Evolutionary conservation across 371 early-diverging fungal genomes (phyloP).

Genomic region (Actinomucor elegans): DNA sequence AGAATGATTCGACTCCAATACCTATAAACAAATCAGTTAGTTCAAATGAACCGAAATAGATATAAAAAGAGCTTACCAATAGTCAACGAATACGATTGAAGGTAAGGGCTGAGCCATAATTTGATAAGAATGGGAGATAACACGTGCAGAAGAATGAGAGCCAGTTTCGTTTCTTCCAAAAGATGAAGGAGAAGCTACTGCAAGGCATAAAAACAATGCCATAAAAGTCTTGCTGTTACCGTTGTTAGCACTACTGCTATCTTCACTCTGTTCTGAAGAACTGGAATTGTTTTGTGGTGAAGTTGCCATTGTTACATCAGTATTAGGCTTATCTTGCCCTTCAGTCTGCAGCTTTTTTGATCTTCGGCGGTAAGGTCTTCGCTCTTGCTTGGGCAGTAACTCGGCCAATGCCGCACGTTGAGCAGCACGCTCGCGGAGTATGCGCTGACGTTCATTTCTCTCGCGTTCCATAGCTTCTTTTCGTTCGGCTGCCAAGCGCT

Average conservation of each 20-base stretch:
- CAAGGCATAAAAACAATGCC: slow-evolving; percentile 9
- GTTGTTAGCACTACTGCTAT: no score
- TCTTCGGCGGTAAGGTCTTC: slow-evolving; percentile 27
- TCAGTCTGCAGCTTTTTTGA: neutral
- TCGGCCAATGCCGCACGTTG: slow-evolving; percentile 33
- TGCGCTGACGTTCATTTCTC: slow-evolving; percentile 19
- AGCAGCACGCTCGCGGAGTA: slow-evolving; percentile 30
- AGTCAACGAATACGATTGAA: no score
- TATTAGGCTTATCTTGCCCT: neutral
- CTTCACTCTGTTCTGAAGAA: no score
- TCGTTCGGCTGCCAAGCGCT: slow-evolving; percentile 25
- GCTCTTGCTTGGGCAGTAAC: slow-evolving; percentile 26
- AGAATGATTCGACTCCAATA: no score
- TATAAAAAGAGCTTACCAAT: no score
- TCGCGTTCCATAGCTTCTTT: slow-evolving; percentile 25
- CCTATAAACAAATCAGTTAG: no score
- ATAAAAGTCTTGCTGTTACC: slow-evolving; percentile 10
- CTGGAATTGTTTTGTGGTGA: neutral
- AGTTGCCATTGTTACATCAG: neutral
- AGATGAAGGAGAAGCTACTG: slow-evolving; percentile 1
- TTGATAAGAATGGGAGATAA: no score
- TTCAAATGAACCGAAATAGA: no score
- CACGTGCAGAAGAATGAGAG: no score
- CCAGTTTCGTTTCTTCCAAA: no score
- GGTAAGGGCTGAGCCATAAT: no score